Conservation (phyloP, 345 rosid genomes). For the Pugionium cornutum region DNA sequence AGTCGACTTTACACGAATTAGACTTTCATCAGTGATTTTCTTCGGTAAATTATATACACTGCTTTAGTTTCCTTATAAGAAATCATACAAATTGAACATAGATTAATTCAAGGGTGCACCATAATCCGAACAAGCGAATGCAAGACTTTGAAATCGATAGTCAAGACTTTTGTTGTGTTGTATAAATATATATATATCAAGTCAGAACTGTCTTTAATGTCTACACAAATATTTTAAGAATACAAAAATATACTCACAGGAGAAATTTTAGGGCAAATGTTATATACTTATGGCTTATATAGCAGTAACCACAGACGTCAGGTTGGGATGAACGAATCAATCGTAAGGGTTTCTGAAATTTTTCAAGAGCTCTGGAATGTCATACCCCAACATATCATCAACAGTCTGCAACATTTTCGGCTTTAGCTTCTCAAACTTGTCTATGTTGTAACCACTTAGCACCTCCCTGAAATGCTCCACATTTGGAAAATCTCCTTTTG, state of each 20-base stretch:
- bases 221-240: constrained; percentile 12
- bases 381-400: constrained; percentile 91
- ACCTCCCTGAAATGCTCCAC: constrained; percentile 76
- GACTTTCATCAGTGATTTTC: too few relatives aligned
- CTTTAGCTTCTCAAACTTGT: constrained; percentile 85
- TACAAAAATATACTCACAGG: constrained; percentile 30
- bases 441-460: constrained; percentile 73
- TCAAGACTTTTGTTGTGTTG: too few relatives aligned
- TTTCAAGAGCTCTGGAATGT: constrained; percentile 83
- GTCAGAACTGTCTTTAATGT: constrained; percentile 22
- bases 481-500: constrained; percentile 88
- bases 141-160: too few relatives aligned
- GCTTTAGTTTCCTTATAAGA: too few relatives aligned
- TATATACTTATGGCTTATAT: neutral
- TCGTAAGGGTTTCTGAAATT: constrained; percentile 82
- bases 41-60: too few relatives aligned
- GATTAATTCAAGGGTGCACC: too few relatives aligned
- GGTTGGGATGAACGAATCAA: constrained; percentile 29
- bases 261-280: neutral
- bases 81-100: too few relatives aligned
- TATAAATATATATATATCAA: neutral
- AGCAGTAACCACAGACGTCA: constrained; percentile 11
- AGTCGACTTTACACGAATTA: too few relatives aligned
- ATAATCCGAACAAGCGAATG: too few relatives aligned
- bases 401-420: constrained; percentile 88